phyloP scores from a whole-genome alignment of 2,329 filamentous ascomycete species.

The Pyrenophora teres region DNA sequence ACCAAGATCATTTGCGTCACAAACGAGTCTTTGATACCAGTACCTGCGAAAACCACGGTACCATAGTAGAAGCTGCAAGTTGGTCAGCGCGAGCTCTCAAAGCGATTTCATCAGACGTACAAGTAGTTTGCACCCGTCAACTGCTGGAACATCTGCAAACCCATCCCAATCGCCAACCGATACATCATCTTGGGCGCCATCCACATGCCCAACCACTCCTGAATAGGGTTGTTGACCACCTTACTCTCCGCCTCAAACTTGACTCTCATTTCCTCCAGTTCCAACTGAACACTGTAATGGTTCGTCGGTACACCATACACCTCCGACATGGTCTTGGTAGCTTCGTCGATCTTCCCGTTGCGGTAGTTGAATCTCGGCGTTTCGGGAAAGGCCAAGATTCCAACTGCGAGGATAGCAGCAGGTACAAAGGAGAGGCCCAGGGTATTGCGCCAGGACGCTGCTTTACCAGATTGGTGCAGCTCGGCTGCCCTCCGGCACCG shows the following conservation, averaged over 20 bases:
- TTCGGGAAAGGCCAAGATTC: conserved; percentile 60
- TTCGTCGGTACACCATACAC: conserved; percentile 60
- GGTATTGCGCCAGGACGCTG: conserved; percentile 66
- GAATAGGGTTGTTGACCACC: conserved; percentile 51
- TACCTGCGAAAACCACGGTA: conserved; percentile 49
- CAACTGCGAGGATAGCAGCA: conserved; percentile 56
- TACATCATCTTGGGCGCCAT: conserved; percentile 68
- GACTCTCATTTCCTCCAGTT: conserved; percentile 59
- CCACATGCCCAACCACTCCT: conserved; percentile 61
- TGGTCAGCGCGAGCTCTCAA: not conserved
- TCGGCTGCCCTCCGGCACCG: too few species aligned
- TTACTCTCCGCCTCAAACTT: conserved; percentile 57
- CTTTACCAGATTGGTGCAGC: conserved; percentile 45
- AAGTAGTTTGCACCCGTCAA: conserved; percentile 62
- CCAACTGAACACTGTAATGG: conserved; percentile 57
- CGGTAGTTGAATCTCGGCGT: conserved; percentile 62
- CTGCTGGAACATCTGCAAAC: conserved; percentile 68
- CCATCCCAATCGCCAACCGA: conserved; percentile 64
- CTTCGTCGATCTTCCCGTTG: conserved; percentile 55
- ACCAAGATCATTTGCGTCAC: conserved; percentile 54
- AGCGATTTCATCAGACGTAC: not conserved
- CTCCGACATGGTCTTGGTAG: conserved; percentile 55
- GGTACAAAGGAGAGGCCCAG: conserved; percentile 62
- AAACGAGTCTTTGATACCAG: conserved; percentile 50
- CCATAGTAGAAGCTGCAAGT: conserved; percentile 55